Evolutionary conservation across 345 rosid species (phyloP).

Genomic region (Nasturtium officinale): DNA sequence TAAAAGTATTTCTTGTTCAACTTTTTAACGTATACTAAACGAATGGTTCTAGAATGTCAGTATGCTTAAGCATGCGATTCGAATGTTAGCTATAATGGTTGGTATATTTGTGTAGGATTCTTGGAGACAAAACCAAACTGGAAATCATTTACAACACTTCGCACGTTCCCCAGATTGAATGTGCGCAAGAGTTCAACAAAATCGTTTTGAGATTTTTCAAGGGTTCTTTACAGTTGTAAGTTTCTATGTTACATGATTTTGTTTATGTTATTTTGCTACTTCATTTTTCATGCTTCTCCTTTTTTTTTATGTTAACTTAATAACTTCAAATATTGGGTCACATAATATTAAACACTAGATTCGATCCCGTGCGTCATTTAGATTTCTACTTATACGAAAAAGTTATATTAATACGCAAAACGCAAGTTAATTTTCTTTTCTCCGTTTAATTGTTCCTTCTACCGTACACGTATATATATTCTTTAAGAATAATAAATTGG

Average conservation of each 20-base stretch:
- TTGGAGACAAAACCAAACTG: slow-evolving; percentile 68
- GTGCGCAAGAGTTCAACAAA: slow-evolving; percentile 55
- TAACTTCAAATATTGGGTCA: neutral
- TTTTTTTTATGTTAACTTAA: slow-evolving; percentile 4
- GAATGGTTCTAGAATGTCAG: neutral
- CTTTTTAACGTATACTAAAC: neutral
- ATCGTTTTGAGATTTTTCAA: slow-evolving; percentile 55
- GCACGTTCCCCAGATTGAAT: slow-evolving; percentile 81
- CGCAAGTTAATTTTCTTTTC: neutral
- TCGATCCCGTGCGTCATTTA: neutral
- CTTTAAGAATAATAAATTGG: neutral
- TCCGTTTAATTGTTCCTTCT: neutral
- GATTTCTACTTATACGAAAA: neutral
- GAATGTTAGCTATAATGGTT: neutral
- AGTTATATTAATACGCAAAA: neutral
- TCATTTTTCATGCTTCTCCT: neutral
- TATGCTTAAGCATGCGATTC: neutral
- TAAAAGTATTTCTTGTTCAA: neutral
- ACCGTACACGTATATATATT: neutral
- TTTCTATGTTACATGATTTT: slow-evolving; percentile 21
- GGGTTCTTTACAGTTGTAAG: neutral
- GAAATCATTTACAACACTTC: slow-evolving; percentile 66
- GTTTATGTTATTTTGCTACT: slow-evolving; percentile 3
- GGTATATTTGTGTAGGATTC: slow-evolving; percentile 51
- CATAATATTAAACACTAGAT: neutral